Conservation (phyloP, 2,329 filamentous ascomycete species). For the Botrytis deweyae region DNA sequence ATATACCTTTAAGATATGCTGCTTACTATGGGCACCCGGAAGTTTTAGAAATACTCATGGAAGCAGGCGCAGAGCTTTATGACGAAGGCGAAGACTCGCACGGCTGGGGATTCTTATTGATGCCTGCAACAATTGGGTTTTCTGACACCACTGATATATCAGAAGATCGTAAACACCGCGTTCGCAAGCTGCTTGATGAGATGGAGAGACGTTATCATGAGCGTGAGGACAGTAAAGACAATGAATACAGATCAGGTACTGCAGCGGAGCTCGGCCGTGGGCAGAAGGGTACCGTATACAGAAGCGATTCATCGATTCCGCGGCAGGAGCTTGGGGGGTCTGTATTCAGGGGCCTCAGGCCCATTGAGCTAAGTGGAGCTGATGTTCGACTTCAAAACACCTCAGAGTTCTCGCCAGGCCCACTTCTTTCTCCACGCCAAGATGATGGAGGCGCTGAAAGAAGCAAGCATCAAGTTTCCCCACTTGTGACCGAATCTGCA, state of each 20-base stretch:
- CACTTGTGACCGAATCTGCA: neutral
- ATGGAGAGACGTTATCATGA: constrained; percentile 11
- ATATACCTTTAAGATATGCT: constrained; percentile 23
- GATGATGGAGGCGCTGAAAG: neutral
- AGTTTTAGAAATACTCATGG: constrained; percentile 19
- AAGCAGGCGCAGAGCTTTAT: constrained; percentile 21
- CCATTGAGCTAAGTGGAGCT: neutral
- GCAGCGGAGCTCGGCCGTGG: neutral
- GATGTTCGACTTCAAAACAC: neutral
- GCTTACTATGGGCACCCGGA: constrained; percentile 22
- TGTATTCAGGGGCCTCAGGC: neutral
- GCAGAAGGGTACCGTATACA: neutral
- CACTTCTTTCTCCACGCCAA: neutral
- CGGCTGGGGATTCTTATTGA: constrained; percentile 9
- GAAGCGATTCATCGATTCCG: neutral
- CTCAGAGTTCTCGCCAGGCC: neutral
- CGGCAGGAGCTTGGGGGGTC: constrained; percentile 8
- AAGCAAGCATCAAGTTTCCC: neutral
- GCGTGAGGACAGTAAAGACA: neutral
- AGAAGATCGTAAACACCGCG: constrained; percentile 13
- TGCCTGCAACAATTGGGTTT: constrained; percentile 19
- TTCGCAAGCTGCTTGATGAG: constrained; percentile 19
- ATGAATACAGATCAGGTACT: neutral
- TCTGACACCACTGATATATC: constrained; percentile 15
- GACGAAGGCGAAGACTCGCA: constrained; percentile 20